Base-by-base conservation (phyloP, 73 alveolate species). In the Uronychia binucleata region DNA sequence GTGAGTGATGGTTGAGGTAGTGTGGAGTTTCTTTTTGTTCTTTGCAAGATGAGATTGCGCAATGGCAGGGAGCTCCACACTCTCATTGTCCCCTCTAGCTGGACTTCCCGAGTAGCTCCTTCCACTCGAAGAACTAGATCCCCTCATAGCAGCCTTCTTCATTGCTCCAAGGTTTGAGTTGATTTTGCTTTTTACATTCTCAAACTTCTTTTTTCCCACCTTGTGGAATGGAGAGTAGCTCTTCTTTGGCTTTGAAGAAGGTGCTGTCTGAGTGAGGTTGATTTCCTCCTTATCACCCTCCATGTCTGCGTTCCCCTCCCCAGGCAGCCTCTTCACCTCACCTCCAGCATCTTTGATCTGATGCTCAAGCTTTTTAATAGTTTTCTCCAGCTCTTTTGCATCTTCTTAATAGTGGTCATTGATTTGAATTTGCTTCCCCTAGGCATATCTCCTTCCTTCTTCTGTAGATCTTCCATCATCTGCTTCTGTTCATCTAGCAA, bases 211-310 rank as follows among this genome's bases (percentile, higher is more conserved):
- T 19, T 46, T 46, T 19, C 67, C 67, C 19, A 11, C 19, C 67
- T 46, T 46, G 67, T 46, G 67, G 67, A 46, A 46, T 46, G 67
- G 67, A 46, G 67, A 46, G 67, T 46, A 46, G 67, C n/a, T 46
- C 67, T 46, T 46, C 19, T 46, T 46, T 19, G n/a, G 5, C 19
- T 46, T 46, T n/a, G n/a, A n/a, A n/a, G n/a, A n/a, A n/a, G n/a
- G n/a, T n/a, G n/a, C n/a, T n/a, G n/a, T n/a, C n/a, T n/a, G n/a
- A n/a, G n/a, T n/a, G n/a, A n/a, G n/a, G n/a, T n/a, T n/a, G n/a
- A n/a, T n/a, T 46, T 19, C 67, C 19, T 46, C 67, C 19, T 19
- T 19, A 46, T 46, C 19, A 5, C 67, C 67, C 19, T 46, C 67
- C 19, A 5, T 19, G 5, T 46, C 67, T 11, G 67, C 67, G 67